phyloP scores from a whole-genome alignment of 352 stramenopile species.

The Aphanomyces astaci region DNA sequence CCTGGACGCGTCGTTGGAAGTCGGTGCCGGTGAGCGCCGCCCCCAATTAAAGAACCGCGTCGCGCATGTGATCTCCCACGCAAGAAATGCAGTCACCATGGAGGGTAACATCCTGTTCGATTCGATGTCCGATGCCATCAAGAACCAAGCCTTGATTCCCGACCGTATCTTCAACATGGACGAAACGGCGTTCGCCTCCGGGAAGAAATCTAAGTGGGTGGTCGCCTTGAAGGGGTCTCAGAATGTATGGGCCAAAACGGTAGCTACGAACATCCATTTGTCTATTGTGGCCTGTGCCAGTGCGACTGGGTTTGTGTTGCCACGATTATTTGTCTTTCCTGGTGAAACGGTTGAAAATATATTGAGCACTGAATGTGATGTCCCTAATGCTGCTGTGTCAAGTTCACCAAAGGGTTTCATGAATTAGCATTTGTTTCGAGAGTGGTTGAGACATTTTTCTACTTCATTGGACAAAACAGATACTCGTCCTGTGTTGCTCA shows the following conservation, averaged over 20 bases:
- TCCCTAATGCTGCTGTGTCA: too few species aligned
- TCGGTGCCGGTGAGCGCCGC: constrained; percentile 7
- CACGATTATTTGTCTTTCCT: constrained; percentile 22
- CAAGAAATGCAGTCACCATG: constrained; percentile 18
- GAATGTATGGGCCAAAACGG: constrained; percentile 26
- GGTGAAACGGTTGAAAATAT: too few species aligned
- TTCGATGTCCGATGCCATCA: constrained; percentile 18
- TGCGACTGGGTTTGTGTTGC: constrained; percentile 20
- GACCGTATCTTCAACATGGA: constrained; percentile 29
- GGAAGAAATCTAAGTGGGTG: constrained; percentile 16
- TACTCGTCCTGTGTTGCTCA: neutral
- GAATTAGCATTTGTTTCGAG: too few species aligned
- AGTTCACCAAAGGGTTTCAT: too few species aligned
- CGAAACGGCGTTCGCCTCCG: constrained; percentile 26
- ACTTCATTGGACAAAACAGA: neutral
- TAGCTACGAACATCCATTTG: constrained; percentile 27
- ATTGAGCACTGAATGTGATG: too few species aligned
- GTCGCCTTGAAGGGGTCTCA: constrained; percentile 24
- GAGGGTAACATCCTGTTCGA: constrained; percentile 16
- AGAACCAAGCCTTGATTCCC: constrained; percentile 5
- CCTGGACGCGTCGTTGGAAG: neutral
- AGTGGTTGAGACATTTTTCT: neutral
- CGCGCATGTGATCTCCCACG: constrained; percentile 20
- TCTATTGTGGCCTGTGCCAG: constrained; percentile 27
- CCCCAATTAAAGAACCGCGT: constrained; percentile 4